Evolutionary conservation across 306 rosid genomes (phyloP), one percentile per base, ranked within the genome.

Genomic region (Rosa persica): DNA sequence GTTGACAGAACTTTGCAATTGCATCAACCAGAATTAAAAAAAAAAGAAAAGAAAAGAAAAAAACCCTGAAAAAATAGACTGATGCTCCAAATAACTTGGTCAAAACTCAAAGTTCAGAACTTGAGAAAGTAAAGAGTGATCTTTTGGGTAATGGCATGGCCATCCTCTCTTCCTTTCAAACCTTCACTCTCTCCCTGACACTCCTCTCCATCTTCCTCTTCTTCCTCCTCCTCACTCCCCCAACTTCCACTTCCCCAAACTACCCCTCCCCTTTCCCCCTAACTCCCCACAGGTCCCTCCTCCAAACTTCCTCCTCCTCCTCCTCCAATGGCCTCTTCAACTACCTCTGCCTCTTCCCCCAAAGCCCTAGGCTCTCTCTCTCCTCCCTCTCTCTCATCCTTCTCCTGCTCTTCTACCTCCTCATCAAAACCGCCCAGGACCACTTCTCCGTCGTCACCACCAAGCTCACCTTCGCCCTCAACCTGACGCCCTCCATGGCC

Each of bases 371-470:
- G 64, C 84, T 85, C 81, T 85, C 93, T 2, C 81, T 92, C 85
- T 73, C 88, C 3, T 47, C 71, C 9, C 98, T 95, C 76, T 67
- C 85, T 1, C 80, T 92, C 25, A 68, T 92, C 70, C 92, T 95
- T 78, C 67, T 87, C 16, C 86, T 95, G 70, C 88, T 90, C 81
- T 95, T 95, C 90, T 91, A 91, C 79, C 78, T 90, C 84, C 98
- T 92, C 89, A 91, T 95, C 91, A 87, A 89, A 75, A 95, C 98
- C 46, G 98, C 98, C 0, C 93, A 89, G 17, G 90, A 84, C 58
- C 97, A 95, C 82, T 95, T 92, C 92, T 92, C 98, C 13, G 1
- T 85, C 61, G 86, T 92, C 82, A 91, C 97, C 69, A 91, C 98
- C 54, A 87, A 85, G 48, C 98, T 95, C 77, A 87, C 95, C 0